Base-by-base conservation (phyloP, 2,329 filamentous ascomycete species). In the Akanthomyces lecanii region DNA sequence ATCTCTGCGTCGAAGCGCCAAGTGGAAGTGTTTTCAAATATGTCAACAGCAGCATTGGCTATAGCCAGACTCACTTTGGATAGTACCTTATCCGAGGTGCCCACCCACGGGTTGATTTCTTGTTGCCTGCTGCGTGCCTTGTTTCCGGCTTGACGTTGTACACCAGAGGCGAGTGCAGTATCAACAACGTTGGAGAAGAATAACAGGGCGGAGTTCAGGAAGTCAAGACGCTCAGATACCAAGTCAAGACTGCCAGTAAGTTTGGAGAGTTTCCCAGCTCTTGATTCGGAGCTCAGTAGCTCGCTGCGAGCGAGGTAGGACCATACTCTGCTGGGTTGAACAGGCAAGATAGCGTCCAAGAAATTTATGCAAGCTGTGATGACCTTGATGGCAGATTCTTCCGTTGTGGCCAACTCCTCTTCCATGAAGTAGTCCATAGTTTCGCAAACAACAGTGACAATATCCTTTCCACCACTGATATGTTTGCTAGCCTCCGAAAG, bases 251-350 rank as follows among this genome's bases (percentile, higher is more conserved):
- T 88, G n/a, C 90, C 90, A 3, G 96, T 85, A 58, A 98, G 87
- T 56, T 86, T 86, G 45, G 88, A 85, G 65, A 99, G 82, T 65
- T 89, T 88, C 12, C 92, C 91, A 16, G 88, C 88, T 66, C 88
- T 88, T 11, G 90, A 88, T 67, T 92, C 88, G 6, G 87, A 85
- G 68, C 90, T 89, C 52, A 99, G 81, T 21, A 99, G 79, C 66
- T 88, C 86, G 73, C 91, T 96, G 63, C 91, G 87, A 4, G 89
- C 86, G 69, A 99, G 83, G 72, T 94, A 91, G 4, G 94, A 92
- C 93, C 95, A 98, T 6, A 97, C 87, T 64, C 93, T 84, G 63
- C 89, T 90, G 0, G 95, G 94, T 58, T 89, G 85, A n/a, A 84
- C 89, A 69, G 83, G 81, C 30, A 95, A 75, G 21, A 96, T 78